Base-by-base conservation (phyloP, 129 eudicot genomes). In the Calendula officinalis region DNA sequence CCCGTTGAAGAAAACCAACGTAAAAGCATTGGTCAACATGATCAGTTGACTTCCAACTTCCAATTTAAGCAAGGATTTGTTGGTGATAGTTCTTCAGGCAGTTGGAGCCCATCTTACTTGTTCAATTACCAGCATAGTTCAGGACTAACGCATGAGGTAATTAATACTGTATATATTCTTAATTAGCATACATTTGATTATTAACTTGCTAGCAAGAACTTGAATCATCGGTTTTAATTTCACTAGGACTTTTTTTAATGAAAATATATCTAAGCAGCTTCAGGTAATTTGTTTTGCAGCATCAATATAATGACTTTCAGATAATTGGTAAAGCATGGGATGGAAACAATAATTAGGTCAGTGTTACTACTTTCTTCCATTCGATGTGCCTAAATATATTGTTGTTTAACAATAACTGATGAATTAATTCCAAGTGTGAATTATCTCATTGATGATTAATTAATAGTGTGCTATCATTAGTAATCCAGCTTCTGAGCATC, bases 101-200 rank as follows among this genome's bases (percentile, higher is more conserved):
- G 38, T 39, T 74, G 55, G 55, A 66, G 34, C 63, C 73, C 78
- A 13, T 27, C 59, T 12, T 66, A 66, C 55, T 13, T 9, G 33
- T 32, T 65, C 38, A 60, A 65, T 49, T 56, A 56, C 50, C 60
- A 65, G 32, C 72, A 56, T 12, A 65, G 33, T 33, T n/a, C 60
- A 6, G 72, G 67, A 39, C 22, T 42, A 63, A 53, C 64, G 16
- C 61, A 74, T 56, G 78, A 74, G 78, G 78, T 74, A 73, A 64
- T 56, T 74, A 73, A 64, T 45, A 44, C 27, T 48, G 27, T 55
- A 13, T 37, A 1, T 60, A 44, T 6, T 63, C 39, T 27, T 37
- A 50, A 3, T 50, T 13, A 12, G 22, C 41, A 41, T 17, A 43
- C 38, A 51, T 30, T 45, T 47, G n/a, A 8, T 45, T 35, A 69